These are phyloP conservation scores for Poa pratensis DNA, from an alignment of 176 grass and related monocot species.

Conservation along the genomic window DNA sequence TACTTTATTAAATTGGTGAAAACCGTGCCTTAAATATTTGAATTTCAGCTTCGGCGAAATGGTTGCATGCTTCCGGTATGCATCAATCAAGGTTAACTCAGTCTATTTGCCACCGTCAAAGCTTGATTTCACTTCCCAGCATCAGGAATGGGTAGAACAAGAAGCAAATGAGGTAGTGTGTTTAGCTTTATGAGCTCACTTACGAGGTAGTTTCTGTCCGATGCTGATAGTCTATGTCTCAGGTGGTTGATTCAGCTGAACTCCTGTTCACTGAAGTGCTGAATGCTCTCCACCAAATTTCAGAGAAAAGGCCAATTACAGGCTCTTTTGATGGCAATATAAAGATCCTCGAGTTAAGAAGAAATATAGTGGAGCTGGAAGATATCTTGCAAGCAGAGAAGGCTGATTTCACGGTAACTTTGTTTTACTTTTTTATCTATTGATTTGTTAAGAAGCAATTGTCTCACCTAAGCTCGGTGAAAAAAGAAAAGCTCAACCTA, in stretches of 20 bases:
- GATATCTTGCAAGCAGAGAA: conserved; percentile 73
- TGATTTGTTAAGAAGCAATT: conserved; percentile 22
- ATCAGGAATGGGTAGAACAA: conserved; percentile 97
- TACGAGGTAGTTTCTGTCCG: conserved; percentile 38
- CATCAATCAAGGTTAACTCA: conserved; percentile 84
- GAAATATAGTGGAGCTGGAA: conserved; percentile 79
- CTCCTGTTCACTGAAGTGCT: conserved; percentile 80
- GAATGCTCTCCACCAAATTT: conserved; percentile 68
- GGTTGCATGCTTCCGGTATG: conserved; percentile 92
- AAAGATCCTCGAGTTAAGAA: conserved; percentile 75
- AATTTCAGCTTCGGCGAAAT: conserved; percentile 82
- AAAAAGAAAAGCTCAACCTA: conserved; percentile 19
- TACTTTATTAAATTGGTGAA: conserved; percentile 38
- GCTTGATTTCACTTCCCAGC: conserved; percentile 89
- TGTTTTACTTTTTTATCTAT: conserved; percentile 45
- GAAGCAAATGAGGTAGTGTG: conserved; percentile 81
- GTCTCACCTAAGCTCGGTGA: conserved; percentile 15
- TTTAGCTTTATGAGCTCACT: conserved; percentile 20
- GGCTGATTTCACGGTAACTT: conserved; percentile 70
- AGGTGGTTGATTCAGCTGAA: conserved; percentile 69
- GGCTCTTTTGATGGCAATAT: conserved; percentile 79
- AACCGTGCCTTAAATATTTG: conserved; percentile 38
- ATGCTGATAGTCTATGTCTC: conserved; percentile 44
- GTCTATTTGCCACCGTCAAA: conserved; percentile 94
- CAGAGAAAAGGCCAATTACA: conserved; percentile 65